Base-by-base conservation (phyloP, 371 early-diverging fungal genomes). In the Apophysomyces trapeziformis region DNA sequence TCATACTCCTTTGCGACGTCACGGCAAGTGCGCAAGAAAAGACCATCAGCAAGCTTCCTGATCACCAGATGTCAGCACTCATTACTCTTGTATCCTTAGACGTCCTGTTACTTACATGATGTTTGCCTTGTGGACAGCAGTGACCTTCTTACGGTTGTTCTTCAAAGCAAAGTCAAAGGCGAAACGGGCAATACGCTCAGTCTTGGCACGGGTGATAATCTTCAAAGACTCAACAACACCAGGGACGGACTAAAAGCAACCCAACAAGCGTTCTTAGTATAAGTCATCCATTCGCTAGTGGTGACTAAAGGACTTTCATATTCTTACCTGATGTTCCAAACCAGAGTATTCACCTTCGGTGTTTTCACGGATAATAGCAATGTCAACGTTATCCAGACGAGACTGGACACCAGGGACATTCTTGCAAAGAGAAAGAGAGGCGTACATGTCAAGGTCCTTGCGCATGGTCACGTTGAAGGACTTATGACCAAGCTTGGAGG, bases 261-360 rank as follows among this genome's bases (percentile, higher is more conserved):
- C 16, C 38, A 60, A 0, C 35, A 54, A 26, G 32, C 32, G 3
- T 26, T 26, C 32, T 26, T 26, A 2, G 32, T 26, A 2, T 26
- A 26, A 26, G 32, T 26, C 32, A 26, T 26, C 32, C 32, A 26
- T 26, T 2, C 32, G 32, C 32, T 26, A 26, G 32, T 26, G 32
- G 32, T 26, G 32, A 18, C 4, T 35, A 38, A 18, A 54, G 18
- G 1, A 32, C 56, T 38, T 6, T 11, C 26, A 16, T 32, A 11
- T 21, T 2, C 7, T 68, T 70, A 77, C 77, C 64, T 93, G 90
- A 85, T 98, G 99, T 82, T 98, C 99, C 61, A 96, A 87, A 38
- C 99, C 99, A 76, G 95, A 92, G 87, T 98, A 98, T 85, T 97
- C 97, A 71, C 99, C 99, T 84, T 98, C 99, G 50, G 98, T 98